phyloP scores from a whole-genome alignment of 495 filamentous ascomycete genomes.

The Schizothecium vesticola region DNA sequence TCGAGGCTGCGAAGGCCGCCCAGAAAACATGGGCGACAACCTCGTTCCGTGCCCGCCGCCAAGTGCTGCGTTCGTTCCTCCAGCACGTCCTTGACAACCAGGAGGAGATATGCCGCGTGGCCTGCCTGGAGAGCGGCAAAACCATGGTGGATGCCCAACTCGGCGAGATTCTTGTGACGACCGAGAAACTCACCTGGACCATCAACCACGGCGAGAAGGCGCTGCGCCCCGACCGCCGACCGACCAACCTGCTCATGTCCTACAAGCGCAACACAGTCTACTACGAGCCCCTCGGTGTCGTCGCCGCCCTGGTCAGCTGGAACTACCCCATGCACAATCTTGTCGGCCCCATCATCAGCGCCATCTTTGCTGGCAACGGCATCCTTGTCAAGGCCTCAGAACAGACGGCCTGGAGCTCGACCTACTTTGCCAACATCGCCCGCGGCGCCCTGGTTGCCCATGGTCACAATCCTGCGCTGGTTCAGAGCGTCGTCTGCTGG shows the following conservation, averaged over 20 bases:
- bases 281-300: constrained; percentile 90
- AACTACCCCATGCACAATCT: constrained; percentile 97
- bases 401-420: constrained; percentile 83
- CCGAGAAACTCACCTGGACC: constrained; percentile 92
- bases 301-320: constrained; percentile 91
- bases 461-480: constrained; percentile 74
- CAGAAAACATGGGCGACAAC: constrained; percentile 79
- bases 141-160: constrained; percentile 89
- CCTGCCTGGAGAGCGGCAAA: constrained; percentile 95
- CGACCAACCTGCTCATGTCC: constrained; percentile 82
- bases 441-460: constrained; percentile 74
- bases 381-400: constrained; percentile 91
- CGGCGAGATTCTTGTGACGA: constrained; percentile 89
- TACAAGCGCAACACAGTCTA: constrained; percentile 91
- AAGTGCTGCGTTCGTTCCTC: constrained; percentile 74
- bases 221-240: constrained; percentile 62
- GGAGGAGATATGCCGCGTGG: constrained; percentile 75
- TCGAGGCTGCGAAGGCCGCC: constrained; percentile 66
- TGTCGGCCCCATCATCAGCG: constrained; percentile 82
- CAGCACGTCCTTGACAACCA: constrained; percentile 86
- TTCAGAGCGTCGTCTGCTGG: constrained; percentile 84
- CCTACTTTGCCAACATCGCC: constrained; percentile 73
- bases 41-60: constrained; percentile 68
- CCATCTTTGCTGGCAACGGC: constrained; percentile 87
- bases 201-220: constrained; percentile 86